Evolutionary conservation across 2,329 filamentous ascomycete genomes (phyloP).

Genomic region (Lasiodiplodia hormozganensis): DNA sequence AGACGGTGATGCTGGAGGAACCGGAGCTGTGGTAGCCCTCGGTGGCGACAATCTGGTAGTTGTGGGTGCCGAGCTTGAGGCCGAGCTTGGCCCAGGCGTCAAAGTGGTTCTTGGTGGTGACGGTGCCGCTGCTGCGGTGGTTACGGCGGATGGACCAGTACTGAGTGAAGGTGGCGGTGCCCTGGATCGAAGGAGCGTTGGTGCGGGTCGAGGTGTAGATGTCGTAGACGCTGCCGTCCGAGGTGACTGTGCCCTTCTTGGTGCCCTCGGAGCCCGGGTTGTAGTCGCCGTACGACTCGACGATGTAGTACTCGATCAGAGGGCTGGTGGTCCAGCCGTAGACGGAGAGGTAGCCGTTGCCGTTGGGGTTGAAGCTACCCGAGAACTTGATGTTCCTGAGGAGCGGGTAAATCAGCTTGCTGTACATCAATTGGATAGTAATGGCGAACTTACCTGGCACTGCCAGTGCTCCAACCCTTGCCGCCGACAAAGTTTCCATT

Average conservation of each 20-base stretch:
- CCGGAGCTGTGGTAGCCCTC: constrained; percentile 62
- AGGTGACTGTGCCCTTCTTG: constrained; percentile 58
- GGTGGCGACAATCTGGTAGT: constrained; percentile 64
- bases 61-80: constrained; percentile 54
- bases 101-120: constrained; percentile 60
- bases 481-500: constrained; percentile 63
- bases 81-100: constrained; percentile 60
- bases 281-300: constrained; percentile 61
- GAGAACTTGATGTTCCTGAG: constrained; percentile 58
- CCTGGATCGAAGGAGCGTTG: constrained; percentile 62
- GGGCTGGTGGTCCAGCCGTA: constrained; percentile 65
- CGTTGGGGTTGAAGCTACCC: constrained; percentile 55
- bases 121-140: constrained; percentile 59
- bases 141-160: constrained; percentile 60
- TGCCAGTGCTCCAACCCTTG: constrained; percentile 65
- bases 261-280: constrained; percentile 56
- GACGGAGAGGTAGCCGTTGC: constrained; percentile 62
- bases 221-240: constrained; percentile 61
- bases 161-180: constrained; percentile 62
- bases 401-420: not conserved
- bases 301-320: constrained; percentile 66
- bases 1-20: constrained; percentile 55
- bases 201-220: constrained; percentile 58
- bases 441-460: constrained; percentile 49
- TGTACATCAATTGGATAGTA: not conserved